Base-by-base conservation (phyloP, 345 rosid genomes). In the Aquilaria yunnanensis region DNA sequence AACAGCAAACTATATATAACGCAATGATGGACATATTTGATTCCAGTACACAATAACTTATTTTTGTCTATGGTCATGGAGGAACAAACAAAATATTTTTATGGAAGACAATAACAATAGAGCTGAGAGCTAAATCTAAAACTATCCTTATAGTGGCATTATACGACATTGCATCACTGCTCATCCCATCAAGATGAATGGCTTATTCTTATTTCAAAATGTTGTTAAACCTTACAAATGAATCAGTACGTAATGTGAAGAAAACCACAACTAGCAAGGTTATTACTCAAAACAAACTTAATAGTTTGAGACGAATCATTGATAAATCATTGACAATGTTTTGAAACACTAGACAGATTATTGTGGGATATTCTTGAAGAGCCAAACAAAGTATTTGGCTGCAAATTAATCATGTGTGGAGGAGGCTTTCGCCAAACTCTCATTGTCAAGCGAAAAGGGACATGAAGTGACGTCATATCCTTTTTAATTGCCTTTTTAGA, bases 251-350 rank as follows among this genome's bases (percentile, higher is more conserved):
- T 59, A 13, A 53, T 2, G 62, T 67, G 7, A 59, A 37, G 23
- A 6, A 52, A 29, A 51, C 60, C 59, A 12, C 43, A 53, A 2
- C 37, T 58, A 2, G 61, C 61, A 37, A 3, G 47, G 14, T 16
- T 57, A 30, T 2, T 65, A 9, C 12, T 23, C 6, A 14, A 53
- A 3, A 4, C 61, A 2, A 8, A 14, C 10, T 50, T 71, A 23
- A 54, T 73, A 3, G 6, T 59, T 1, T 59, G 62, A 61, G 73
- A 64, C 56, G 67, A 69, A 8, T 54, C 61, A 0, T 64, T 60
- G 0, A 74, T 65, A 57, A 47, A 10, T 1, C 47, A 64, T 14
- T 56, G n/a, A 29, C 2, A 14, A 10, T 47, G 61, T 34, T 72
- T 62, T 61, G 32, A 61, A 32, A 45, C 65, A 1, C 47, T 61